Conservation (phyloP, 148 eudicot species). For the Heliamphora exappendiculata region DNA sequence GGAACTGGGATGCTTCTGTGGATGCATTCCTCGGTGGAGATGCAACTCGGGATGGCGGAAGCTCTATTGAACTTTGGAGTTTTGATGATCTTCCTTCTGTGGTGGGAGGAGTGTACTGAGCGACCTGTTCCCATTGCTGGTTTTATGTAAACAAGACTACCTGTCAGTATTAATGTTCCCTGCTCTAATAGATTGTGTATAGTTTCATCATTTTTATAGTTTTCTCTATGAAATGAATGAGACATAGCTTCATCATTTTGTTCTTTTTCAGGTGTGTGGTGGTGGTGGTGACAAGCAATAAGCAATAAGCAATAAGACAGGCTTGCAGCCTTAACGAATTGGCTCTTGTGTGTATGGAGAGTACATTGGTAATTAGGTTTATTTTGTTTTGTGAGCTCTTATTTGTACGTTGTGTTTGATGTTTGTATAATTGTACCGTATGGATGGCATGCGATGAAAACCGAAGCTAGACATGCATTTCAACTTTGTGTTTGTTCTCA, state of each 20-base stretch:
- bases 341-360: slow-evolving; percentile 23
- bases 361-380: slow-evolving; percentile 40
- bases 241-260: slow-evolving; percentile 6
- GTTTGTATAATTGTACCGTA: slow-evolving; percentile 28
- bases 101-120: slow-evolving; percentile 42
- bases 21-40: slow-evolving; percentile 58
- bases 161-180: slow-evolving; percentile 39
- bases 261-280: slow-evolving; percentile 33
- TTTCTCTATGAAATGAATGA: too few relatives aligned
- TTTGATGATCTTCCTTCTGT: slow-evolving; percentile 65
- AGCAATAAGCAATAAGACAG: too few relatives aligned
- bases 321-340: slow-evolving; percentile 22
- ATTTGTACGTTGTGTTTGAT: slow-evolving; percentile 15
- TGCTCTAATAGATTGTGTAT: too few relatives aligned
- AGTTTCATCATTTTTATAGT: too few relatives aligned
- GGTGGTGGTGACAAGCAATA: slow-evolving; percentile 11
- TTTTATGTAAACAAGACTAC: slow-evolving; percentile 53
- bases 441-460: slow-evolving; percentile 13
- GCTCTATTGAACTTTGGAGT: slow-evolving; percentile 55
- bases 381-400: slow-evolving; percentile 4
- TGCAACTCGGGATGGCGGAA: slow-evolving; percentile 40
- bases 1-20: slow-evolving; percentile 58
- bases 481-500: neutral
- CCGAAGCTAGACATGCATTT: neutral
- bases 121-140: slow-evolving; percentile 16